phyloP scores from a whole-genome alignment of 345 rosid species.

The Crucihimalaya himalaica region DNA sequence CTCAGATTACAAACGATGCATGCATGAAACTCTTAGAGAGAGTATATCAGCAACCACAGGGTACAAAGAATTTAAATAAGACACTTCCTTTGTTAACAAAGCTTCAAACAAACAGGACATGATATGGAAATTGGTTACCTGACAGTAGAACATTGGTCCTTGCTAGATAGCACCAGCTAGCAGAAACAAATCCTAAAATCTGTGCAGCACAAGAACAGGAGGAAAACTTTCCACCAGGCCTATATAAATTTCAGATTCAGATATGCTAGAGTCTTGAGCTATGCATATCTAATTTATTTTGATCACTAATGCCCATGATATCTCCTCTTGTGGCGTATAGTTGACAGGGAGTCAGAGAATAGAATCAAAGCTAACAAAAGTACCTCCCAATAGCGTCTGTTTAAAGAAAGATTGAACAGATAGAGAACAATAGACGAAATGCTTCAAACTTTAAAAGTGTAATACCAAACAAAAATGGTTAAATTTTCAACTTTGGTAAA shows the following conservation, averaged over 20 bases:
- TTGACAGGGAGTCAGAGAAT: slow-evolving; percentile 16
- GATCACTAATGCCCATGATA: not conserved
- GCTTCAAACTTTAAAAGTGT: slow-evolving; percentile 20
- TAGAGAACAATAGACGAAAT: not conserved
- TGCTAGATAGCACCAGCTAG: slow-evolving; percentile 16
- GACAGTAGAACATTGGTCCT: slow-evolving; percentile 8
- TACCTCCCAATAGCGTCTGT: not conserved
- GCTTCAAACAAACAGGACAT: not conserved
- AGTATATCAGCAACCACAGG: slow-evolving; percentile 1
- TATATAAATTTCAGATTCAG: not conserved
- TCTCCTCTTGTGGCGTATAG: slow-evolving; percentile 2
- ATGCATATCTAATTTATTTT: not conserved
- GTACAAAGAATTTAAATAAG: not conserved
- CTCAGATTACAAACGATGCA: slow-evolving; percentile 3
- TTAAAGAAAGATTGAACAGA: slow-evolving; percentile 1
- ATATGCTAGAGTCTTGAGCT: slow-evolving; percentile 19
- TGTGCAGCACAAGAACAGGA: not conserved
- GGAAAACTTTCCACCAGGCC: not conserved
- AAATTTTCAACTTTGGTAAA: not conserved
- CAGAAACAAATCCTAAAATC: not conserved
- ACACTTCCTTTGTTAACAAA: not conserved
- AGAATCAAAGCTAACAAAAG: not conserved
- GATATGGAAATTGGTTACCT: slow-evolving; percentile 17
- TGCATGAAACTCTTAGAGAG: not conserved
- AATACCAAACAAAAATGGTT: slow-evolving; percentile 13